Conservation (phyloP, 2,329 filamentous ascomycete genomes). For the Pseudogymnoascus sp. region DNA sequence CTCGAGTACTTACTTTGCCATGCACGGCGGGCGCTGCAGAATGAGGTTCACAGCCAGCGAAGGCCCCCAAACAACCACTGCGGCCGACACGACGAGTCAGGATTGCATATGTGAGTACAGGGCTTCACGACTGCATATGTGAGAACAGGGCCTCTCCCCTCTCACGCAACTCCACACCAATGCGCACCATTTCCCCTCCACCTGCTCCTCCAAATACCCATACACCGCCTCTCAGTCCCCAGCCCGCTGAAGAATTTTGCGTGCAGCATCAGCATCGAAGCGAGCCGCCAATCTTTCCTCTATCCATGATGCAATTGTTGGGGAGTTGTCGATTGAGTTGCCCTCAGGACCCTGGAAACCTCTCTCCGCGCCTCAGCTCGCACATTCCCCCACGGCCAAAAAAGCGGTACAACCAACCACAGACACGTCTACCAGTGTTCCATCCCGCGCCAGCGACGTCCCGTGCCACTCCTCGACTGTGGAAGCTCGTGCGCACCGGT, state of each 20-base stretch:
- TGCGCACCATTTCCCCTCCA: neutral
- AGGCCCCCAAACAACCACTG: neutral
- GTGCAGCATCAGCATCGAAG: neutral
- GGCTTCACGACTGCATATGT: constrained; percentile 4
- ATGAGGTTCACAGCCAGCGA: neutral
- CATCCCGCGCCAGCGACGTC: neutral
- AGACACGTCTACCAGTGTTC: constrained; percentile 1
- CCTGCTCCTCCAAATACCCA: constrained; percentile 2
- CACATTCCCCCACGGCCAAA: neutral
- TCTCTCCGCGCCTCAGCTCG: too few species aligned
- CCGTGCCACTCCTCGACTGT: neutral
- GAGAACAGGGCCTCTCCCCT: neutral
- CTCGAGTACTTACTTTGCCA: neutral
- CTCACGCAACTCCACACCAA: neutral
- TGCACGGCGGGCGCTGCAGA: neutral
- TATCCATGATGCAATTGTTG: too few species aligned
- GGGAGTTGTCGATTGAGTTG: too few species aligned
- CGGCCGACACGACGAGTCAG: neutral
- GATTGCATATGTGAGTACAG: neutral
- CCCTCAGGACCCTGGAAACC: too few species aligned
- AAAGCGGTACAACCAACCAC: neutral
- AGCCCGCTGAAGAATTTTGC: neutral
- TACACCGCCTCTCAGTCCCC: neutral
- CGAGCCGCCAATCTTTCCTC: neutral
- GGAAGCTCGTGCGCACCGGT: neutral